These are phyloP conservation scores for Barnettozyma sp. DNA, from an alignment of 805 yeast genomes.

Conservation along the genomic window DNA sequence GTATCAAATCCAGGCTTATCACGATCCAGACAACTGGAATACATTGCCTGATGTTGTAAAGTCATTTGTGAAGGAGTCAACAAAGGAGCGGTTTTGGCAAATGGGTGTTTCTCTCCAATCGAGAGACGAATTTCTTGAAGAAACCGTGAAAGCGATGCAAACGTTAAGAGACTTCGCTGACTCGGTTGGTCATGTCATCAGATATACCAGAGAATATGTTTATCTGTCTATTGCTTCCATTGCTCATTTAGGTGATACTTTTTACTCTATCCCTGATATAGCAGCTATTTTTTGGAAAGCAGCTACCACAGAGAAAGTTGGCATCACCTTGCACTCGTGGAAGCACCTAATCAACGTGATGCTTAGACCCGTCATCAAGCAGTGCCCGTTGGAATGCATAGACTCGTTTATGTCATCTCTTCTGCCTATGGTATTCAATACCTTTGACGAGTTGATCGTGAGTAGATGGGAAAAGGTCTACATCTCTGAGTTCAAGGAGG, in stretches of 20 bases:
- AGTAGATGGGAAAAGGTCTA: constrained; percentile 68
- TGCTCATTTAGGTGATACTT: constrained; percentile 80
- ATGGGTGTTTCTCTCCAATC: constrained; percentile 94
- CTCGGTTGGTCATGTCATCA: constrained; percentile 89
- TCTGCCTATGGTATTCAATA: constrained; percentile 67
- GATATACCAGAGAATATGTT: constrained; percentile 95
- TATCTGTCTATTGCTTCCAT: constrained; percentile 85
- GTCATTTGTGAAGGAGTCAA: constrained; percentile 81
- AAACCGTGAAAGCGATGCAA: constrained; percentile 87
- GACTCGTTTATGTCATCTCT: constrained; percentile 67
- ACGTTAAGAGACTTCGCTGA: constrained; percentile 96
- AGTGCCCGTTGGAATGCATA: constrained; percentile 73
- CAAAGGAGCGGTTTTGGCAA: constrained; percentile 96
- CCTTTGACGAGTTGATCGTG: constrained; percentile 68
- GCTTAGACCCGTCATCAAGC: constrained; percentile 75
- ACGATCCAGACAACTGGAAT: constrained; percentile 87
- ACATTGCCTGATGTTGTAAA: constrained; percentile 85
- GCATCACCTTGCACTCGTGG: constrained; percentile 94
- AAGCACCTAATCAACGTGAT: constrained; percentile 91
- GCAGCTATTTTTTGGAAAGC: constrained; percentile 78
- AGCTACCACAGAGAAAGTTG: constrained; percentile 63
- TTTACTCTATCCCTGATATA: constrained; percentile 79
- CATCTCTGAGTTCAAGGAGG: constrained; percentile 32
- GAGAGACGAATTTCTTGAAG: constrained; percentile 89
- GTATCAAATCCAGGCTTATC: constrained; percentile 89